Base-by-base conservation (phyloP, 805 yeast genomes). In the Metschnikowia lachancei region DNA sequence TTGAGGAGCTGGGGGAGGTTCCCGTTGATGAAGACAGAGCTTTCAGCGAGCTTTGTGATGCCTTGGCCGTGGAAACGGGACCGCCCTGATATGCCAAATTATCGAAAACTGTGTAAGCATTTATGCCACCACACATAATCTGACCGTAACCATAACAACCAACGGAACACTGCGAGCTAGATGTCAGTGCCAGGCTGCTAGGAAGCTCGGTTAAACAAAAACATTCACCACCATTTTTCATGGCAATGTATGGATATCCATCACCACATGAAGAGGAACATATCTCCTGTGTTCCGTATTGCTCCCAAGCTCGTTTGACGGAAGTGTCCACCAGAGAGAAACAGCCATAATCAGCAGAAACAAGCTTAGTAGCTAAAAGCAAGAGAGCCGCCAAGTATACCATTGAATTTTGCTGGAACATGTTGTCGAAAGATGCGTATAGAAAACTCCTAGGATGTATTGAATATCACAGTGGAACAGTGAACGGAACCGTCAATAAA, bases 71-170 rank as follows among this genome's bases (percentile, higher is more conserved):
- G 35, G 43, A 52, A 41, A 31, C 50, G 8, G 44, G 31, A 2
- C 42, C 22, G 19, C 70, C 70, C 3, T 30, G 40, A 18, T 38
- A 36, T 4, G 22, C 26, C 11, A 7, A 13, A 20, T 47, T 44
- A 10, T 39, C 36, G 41, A 56, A 69, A 5, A 71, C 66, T 16
- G 61, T 47, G 57, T 59, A 73, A 2, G 65, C 63, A 30, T 43
- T 39, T 2, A 49, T 9, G 16, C 78, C 77, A 20, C 78, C 78
- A 52, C 78, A 73, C 17, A 41, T 61, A 17, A 52, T 61, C 1
- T 22, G 3, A 12, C 65, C 69, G 46, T 58, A 73, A 7, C 76
- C 77, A 36, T 51, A 36, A 56, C 78, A 73, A 1, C 18, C 36
- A 4, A 57, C 57, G 43, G 54, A 52, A 59, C 78, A 73, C 39